Evolutionary conservation across 805 yeast genomes (phyloP).

Genomic region (Torulaspora maleeae): DNA sequence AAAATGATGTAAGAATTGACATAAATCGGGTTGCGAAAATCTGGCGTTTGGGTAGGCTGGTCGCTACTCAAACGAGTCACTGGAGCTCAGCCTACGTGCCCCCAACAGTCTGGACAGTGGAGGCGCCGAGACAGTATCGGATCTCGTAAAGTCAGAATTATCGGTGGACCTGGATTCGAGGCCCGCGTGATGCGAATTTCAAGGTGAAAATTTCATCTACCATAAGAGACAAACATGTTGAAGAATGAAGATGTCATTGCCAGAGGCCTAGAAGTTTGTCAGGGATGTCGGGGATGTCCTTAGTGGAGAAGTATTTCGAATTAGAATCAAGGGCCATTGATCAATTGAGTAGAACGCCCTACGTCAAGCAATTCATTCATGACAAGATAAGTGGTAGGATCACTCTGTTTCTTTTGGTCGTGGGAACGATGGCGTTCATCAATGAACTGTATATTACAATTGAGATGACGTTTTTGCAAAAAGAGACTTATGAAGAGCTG

Average conservation of each 20-base stretch:
- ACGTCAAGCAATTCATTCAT: slow-evolving; percentile 26
- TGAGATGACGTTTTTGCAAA: slow-evolving; percentile 34
- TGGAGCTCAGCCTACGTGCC: too few species aligned
- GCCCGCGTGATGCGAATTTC: slow-evolving; percentile 3
- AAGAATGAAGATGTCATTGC: neutral
- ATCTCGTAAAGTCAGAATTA: neutral
- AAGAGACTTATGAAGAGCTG: slow-evolving; percentile 33
- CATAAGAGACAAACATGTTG: neutral
- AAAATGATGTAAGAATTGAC: neutral
- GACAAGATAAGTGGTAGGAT: slow-evolving; percentile 34
- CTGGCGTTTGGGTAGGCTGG: too few species aligned
- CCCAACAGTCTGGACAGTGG: too few species aligned
- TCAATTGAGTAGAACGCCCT: slow-evolving; percentile 16
- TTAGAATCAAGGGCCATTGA: slow-evolving; percentile 21
- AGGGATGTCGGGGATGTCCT: slow-evolving; percentile 8
- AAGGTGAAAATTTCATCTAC: slow-evolving; percentile 1
- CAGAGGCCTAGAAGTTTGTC: neutral
- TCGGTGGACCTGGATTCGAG: neutral
- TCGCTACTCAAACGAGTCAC: too few species aligned
- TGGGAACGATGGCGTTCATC: slow-evolving; percentile 33
- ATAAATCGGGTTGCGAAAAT: too few species aligned
- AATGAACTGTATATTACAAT: slow-evolving; percentile 34
- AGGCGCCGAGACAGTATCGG: neutral
- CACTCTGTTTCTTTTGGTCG: slow-evolving; percentile 29
- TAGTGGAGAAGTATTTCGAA: slow-evolving; percentile 17